Percentiles rank a stretch among this genome's conserved stretches.
Conservation (phyloP, 441 rosid genomes). For the Pelargonium australe region DNA sequence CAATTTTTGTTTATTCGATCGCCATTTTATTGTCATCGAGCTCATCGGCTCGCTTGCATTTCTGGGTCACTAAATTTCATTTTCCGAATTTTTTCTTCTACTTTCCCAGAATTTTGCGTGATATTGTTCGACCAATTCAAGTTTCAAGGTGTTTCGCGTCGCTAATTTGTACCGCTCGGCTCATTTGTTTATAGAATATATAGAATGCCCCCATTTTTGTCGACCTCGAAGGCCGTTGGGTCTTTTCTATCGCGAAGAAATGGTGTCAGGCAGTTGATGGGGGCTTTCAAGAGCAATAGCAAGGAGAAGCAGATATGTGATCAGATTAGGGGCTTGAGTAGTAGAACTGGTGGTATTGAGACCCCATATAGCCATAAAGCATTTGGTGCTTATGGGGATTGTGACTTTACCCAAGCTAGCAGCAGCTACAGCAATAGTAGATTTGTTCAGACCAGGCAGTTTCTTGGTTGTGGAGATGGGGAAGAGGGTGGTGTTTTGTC, state of each 20-base stretch:
- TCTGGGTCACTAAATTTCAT: background rate
- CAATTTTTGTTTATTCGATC: background rate
- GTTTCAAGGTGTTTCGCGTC: background rate
- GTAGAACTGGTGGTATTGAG: slow-evolving; percentile 33
- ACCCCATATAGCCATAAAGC: slow-evolving; percentile 22
- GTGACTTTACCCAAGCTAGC: slow-evolving; percentile 10
- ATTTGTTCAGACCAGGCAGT: slow-evolving; percentile 47
- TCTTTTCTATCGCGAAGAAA: slow-evolving; percentile 35
- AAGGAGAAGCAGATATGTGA: slow-evolving; percentile 18
- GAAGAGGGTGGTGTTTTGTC: slow-evolving; percentile 78
- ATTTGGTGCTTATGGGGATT: slow-evolving; percentile 18
- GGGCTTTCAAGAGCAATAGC: slow-evolving; percentile 18
- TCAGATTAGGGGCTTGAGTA: slow-evolving; percentile 34
- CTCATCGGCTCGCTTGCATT: background rate
- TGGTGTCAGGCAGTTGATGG: slow-evolving; percentile 27
- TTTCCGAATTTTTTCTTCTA: background rate
- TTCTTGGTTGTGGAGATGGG: slow-evolving; percentile 94
- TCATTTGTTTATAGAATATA: slow-evolving; percentile 6
- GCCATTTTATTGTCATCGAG: background rate
- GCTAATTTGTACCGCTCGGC: background rate
- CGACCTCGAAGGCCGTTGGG: slow-evolving; percentile 38
- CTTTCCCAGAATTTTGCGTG: background rate
- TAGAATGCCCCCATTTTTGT: slow-evolving; percentile 55
- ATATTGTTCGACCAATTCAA: background rate
- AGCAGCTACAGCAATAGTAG: slow-evolving; percentile 3